Base-by-base conservation (phyloP, 2,329 filamentous ascomycete genomes). In the Colletotrichum cereale region DNA sequence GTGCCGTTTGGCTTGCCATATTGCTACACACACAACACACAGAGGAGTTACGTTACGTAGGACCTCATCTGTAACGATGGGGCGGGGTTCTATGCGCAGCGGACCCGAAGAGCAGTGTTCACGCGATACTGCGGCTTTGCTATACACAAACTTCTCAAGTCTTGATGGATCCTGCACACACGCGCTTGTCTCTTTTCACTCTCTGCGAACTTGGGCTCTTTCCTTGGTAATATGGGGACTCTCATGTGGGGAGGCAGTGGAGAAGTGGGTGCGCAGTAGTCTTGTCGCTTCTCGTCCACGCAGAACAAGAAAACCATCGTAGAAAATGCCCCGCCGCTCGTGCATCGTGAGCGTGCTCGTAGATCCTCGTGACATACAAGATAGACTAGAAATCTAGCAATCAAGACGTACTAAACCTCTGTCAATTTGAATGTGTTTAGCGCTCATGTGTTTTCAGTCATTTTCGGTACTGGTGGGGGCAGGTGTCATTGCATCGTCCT, bases 371-470 rank as follows among this genome's bases (percentile, higher is more conserved):
- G 69, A 69, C 42, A 53, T 31, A 18, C 11, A 52, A 55, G 29
- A 44, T 72, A 72, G 69, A 69, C 29, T 53, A 67, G 50, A 71
- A 42, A 71, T 63, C 57, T 71, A 72, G 66, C 66, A 72, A 64
- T 68, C 18, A 67, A 64, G 47, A 72, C 69, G 26, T 42, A 69
- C 44, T 8, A 56, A 69, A 64, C 0, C 60, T 50, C 24, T 69
- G 69, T 55, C 47, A 42, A 24, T 48, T 48, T 56, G 24, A 34
- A n/a, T 16, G 2, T 18, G 66, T 34, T 31, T 18, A 5, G 14
- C 16, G 3, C 21, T 21, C 2, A 29, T 18, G 16, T 52, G 16
- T 52, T 31, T 29, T 8, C 48, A 24, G 26, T 50, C 5, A 29
- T 29, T 6, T 0, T 52, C 26, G 44, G 5, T 47, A 5, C 21